Percentiles rank a stretch among this genome's conserved stretches.
Evolutionary conservation across 495 filamentous ascomycete genomes (phyloP).

Genomic region (Podospora fimiseda): DNA sequence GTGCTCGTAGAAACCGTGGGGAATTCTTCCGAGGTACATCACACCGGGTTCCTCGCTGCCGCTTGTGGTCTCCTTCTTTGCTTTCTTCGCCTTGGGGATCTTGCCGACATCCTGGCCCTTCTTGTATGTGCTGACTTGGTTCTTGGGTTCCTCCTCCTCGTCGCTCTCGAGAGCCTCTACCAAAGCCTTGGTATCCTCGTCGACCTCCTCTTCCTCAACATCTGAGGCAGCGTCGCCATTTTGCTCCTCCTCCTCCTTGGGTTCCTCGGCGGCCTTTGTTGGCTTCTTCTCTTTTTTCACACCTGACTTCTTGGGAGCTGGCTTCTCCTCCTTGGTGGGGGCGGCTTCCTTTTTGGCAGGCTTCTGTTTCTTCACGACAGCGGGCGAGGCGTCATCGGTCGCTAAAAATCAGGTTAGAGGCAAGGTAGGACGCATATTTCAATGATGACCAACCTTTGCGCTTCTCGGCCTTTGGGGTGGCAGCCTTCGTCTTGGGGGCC

Average conservation of each 20-base stretch:
- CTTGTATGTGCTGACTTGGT: constrained; percentile 41
- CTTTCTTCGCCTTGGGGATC: constrained; percentile 52
- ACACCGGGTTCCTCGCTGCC: constrained; percentile 59
- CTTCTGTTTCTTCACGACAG: constrained; percentile 37
- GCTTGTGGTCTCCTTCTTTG: constrained; percentile 16
- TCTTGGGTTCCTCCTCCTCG: constrained; percentile 53
- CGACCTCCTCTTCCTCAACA: constrained; percentile 33
- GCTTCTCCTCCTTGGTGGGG: constrained; percentile 12
- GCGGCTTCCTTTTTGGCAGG: constrained; percentile 22
- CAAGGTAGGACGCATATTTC: neutral
- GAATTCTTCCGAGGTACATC: constrained; percentile 83
- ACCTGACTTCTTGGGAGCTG: constrained; percentile 15
- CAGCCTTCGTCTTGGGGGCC: constrained; percentile 42
- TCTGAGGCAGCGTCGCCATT: constrained; percentile 24
- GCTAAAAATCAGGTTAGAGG: constrained; percentile 17
- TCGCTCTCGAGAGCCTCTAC: constrained; percentile 75
- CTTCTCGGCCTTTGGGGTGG: constrained; percentile 37
- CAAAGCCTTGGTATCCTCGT: constrained; percentile 50
- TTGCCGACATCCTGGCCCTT: constrained; percentile 56
- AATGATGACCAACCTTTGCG: constrained; percentile 38
- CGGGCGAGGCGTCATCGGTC: constrained; percentile 38
- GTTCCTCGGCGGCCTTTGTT: neutral
- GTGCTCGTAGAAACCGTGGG: constrained; percentile 93
- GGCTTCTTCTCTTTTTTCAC: constrained; percentile 8
- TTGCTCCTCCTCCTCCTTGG: constrained; percentile 23